These are phyloP conservation scores for Cucurbita moschata DNA, from an alignment of 306 rosid genomes.

Conservation along the genomic window DNA sequence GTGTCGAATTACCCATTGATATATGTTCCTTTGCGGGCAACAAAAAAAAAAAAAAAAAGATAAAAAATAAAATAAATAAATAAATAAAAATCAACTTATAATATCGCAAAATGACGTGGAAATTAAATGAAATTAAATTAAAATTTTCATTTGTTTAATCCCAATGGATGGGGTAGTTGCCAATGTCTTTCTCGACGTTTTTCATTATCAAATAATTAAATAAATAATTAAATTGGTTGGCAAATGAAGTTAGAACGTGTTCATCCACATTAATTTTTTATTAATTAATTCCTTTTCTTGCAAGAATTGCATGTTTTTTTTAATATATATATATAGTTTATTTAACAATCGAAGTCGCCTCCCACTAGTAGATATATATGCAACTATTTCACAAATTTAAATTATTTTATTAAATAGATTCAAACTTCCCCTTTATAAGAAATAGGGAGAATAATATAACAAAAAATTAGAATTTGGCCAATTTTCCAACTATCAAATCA, in stretches of 20 bases:
- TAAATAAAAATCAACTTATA: no score
- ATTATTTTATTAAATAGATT: neutral
- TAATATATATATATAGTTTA: neutral
- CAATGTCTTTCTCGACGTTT: neutral
- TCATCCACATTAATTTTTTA: neutral
- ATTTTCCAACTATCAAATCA: neutral
- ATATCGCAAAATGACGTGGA: neutral
- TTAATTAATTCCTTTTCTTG: conserved; percentile 21
- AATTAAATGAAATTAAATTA: neutral
- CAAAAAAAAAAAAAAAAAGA: no score
- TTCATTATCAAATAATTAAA: neutral
- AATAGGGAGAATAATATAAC: neutral
- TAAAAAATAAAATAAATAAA: no score
- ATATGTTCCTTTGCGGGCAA: no score
- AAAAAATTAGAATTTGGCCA: neutral
- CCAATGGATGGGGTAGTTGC: conserved; percentile 3
- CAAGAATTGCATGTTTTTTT: conserved; percentile 15
- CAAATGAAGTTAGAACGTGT: conserved; percentile 22
- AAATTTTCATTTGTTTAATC: neutral
- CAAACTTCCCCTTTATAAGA: neutral
- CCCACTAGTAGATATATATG: neutral
- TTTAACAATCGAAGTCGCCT: conserved; percentile 5
- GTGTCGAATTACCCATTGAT: no score
- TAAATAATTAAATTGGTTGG: neutral
- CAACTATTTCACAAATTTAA: neutral